These are phyloP conservation scores for Sporothrix inflata DNA, from an alignment of 2,329 filamentous ascomycete species.

Conservation along the genomic window DNA sequence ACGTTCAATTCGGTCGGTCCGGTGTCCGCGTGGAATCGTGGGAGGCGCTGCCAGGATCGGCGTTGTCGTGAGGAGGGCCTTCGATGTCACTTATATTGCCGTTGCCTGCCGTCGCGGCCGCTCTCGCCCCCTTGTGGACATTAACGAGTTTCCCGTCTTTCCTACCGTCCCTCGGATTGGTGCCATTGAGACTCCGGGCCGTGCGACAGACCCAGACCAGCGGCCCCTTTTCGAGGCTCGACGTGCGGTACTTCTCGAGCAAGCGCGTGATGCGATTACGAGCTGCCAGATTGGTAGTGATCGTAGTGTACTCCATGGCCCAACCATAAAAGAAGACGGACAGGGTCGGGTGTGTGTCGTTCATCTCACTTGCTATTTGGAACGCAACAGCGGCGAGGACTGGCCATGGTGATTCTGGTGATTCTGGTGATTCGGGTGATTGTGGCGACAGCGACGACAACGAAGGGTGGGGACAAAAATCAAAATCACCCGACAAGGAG, in stretches of 20 bases:
- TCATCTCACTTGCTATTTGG: conserved; percentile 39
- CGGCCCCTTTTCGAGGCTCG: conserved; percentile 28
- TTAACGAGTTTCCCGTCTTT: not conserved
- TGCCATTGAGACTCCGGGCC: conserved; percentile 33
- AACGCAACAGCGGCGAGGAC: conserved; percentile 56
- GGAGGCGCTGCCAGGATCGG: not conserved
- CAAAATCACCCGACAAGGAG: conserved; percentile 23
- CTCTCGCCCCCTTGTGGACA: not conserved
- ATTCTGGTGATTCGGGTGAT: not conserved
- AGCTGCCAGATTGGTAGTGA: conserved; percentile 72
- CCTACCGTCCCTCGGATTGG: conserved; percentile 17
- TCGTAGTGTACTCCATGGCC: conserved; percentile 63
- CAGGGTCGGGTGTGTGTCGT: conserved; percentile 53
- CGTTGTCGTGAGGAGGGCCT: not conserved
- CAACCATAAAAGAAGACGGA: conserved; percentile 76
- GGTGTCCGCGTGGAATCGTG: not conserved
- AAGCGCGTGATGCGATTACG: conserved; percentile 59
- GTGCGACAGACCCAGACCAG: conserved; percentile 30
- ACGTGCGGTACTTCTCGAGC: conserved; percentile 30
- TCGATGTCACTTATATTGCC: too few relatives aligned
- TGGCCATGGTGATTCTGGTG: not conserved
- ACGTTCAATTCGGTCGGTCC: not conserved
- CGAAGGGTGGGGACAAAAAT: not conserved
- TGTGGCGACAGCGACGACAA: not conserved
- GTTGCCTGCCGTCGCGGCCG: too few relatives aligned